Evolutionary conservation across 1,139 yeast genomes (phyloP).

Genomic region (Entelexis paramagnoliae): DNA sequence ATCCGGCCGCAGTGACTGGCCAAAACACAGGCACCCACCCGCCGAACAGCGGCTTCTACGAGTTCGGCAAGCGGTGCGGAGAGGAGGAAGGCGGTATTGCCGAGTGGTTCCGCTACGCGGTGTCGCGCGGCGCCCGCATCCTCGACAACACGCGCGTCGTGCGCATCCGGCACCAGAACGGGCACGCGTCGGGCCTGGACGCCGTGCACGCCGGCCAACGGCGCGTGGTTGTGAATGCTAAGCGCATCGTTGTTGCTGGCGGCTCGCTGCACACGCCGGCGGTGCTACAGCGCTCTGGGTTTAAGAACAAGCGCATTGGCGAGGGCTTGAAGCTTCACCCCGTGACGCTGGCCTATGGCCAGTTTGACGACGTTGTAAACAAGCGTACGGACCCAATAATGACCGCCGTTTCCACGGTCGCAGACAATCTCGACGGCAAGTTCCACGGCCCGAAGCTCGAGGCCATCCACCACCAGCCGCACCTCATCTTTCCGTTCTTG

Average conservation of each 20-base stretch:
- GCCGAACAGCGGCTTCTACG: slow-evolving; percentile 46
- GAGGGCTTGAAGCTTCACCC: slow-evolving; percentile 48
- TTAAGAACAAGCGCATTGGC: slow-evolving; percentile 47
- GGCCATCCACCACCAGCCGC: slow-evolving; percentile 43
- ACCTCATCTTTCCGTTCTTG: slow-evolving; percentile 33
- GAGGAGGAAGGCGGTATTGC: slow-evolving; percentile 44
- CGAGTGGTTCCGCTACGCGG: slow-evolving; percentile 47
- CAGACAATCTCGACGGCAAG: slow-evolving; percentile 45
- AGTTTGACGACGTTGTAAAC: slow-evolving; percentile 35
- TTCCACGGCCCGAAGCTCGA: slow-evolving; percentile 52
- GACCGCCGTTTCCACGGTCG: slow-evolving; percentile 44
- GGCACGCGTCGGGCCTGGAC: slow-evolving; percentile 40
- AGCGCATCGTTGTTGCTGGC: slow-evolving; percentile 40
- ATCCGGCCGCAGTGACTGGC: slow-evolving; percentile 36
- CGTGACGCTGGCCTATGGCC: slow-evolving; percentile 38
- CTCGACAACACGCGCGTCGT: slow-evolving; percentile 42
- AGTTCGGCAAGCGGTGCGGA: slow-evolving; percentile 45
- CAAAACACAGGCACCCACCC: slow-evolving; percentile 46
- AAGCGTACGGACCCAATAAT: slow-evolving; percentile 41
- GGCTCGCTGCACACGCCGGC: slow-evolving; percentile 49
- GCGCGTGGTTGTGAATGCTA: slow-evolving; percentile 39
- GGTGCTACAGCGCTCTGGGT: slow-evolving; percentile 43
- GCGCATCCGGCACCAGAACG: slow-evolving; percentile 36
- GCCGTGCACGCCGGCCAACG: slow-evolving; percentile 26
- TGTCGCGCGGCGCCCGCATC: slow-evolving; percentile 41